Evolutionary conservation across 139 green algal genomes (phyloP).

Genomic region (Yamagishiella unicocca): DNA sequence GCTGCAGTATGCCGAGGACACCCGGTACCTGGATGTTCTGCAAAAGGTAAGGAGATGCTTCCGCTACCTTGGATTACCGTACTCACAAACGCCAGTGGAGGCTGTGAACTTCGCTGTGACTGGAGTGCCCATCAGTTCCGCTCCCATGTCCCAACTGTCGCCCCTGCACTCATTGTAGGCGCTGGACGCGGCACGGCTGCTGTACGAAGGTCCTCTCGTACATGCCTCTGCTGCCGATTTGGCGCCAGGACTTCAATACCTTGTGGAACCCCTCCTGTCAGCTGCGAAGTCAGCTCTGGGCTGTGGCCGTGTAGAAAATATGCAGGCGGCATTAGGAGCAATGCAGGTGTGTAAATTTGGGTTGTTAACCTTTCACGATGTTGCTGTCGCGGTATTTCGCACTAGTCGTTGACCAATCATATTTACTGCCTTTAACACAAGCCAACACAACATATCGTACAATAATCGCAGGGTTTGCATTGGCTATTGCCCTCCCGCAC

Average conservation of each 20-base stretch:
- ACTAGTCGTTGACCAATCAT: no score
- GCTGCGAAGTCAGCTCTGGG: not conserved
- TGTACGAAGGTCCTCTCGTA: constrained; percentile 27
- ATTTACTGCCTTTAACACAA: no score
- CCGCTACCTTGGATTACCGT: no score
- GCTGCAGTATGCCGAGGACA: constrained; percentile 46
- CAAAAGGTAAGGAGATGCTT: constrained; percentile 6
- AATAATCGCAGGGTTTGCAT: constrained; percentile 26
- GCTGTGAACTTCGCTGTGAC: no score
- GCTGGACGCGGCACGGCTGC: constrained; percentile 23
- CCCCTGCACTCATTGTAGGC: not conserved
- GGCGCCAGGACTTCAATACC: not conserved
- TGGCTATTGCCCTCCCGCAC: constrained; percentile 14
- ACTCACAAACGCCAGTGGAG: no score
- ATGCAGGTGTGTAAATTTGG: constrained; percentile 23
- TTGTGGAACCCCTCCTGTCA: not conserved
- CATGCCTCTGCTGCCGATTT: constrained; percentile 25
- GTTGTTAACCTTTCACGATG: not conserved
- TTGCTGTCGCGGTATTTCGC: not conserved
- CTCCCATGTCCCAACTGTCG: not conserved
- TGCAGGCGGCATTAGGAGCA: constrained; percentile 15
- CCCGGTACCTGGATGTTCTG: constrained; percentile 28
- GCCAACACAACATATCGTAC: no score
- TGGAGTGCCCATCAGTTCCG: no score
- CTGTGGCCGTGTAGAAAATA: not conserved